Evolutionary conservation across 768 basidiomycete genomes (phyloP).

Genomic region (Pleurotus tuber-regium): DNA sequence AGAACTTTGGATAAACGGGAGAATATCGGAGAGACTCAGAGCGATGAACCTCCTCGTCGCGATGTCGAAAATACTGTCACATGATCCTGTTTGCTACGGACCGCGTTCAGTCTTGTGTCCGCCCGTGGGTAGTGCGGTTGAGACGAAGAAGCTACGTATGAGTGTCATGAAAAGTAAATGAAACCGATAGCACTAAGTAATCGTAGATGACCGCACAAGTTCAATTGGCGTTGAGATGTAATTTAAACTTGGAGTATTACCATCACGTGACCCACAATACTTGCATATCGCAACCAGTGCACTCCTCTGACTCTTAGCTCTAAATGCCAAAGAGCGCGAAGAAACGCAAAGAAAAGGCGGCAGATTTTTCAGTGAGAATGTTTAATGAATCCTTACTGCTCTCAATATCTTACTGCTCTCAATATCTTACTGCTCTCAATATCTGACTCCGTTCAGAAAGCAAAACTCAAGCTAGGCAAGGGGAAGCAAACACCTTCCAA

Average conservation of each 20-base stretch:
- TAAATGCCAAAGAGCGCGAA: slow-evolving; percentile 84
- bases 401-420: neutral
- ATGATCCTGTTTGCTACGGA: too few species aligned
- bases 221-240: too few species aligned
- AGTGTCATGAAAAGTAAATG: too few species aligned
- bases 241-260: too few species aligned
- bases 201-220: too few species aligned
- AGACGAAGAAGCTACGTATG: too few species aligned
- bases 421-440: slow-evolving; percentile 1
- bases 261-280: neutral
- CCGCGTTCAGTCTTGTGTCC: too few species aligned
- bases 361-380: slow-evolving; percentile 73
- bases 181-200: too few species aligned
- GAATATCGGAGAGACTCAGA: slow-evolving; percentile 6
- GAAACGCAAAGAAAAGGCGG: slow-evolving; percentile 83
- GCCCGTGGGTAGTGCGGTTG: too few species aligned
- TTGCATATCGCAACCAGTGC: neutral
- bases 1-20: slow-evolving; percentile 3
- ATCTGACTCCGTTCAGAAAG: slow-evolving; percentile 73
- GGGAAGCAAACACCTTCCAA: slow-evolving; percentile 82
- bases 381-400: neutral
- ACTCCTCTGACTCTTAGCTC: slow-evolving; percentile 3
- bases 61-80: too few species aligned
- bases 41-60: too few species aligned
- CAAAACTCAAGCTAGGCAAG: slow-evolving; percentile 95